Conservation (phyloP, 176 grass and related monocot species). For the Phoenix roebelenii region DNA sequence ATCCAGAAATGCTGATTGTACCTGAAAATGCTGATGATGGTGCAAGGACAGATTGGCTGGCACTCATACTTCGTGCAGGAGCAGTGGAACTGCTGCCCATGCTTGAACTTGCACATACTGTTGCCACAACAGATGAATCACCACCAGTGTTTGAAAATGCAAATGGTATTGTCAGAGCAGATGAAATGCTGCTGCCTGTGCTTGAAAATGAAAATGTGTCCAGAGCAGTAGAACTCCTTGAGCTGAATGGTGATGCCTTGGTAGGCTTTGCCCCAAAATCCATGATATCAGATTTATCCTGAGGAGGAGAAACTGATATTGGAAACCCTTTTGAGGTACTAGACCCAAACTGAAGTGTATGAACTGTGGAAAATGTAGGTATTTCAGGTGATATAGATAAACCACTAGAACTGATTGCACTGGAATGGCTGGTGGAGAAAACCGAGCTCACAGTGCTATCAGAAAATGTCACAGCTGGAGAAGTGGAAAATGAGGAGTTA, state of each 20-base stretch:
- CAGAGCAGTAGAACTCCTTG: conserved; percentile 18
- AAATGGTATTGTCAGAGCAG: not conserved
- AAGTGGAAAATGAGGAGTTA: conserved; percentile 12
- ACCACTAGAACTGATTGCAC: conserved; percentile 18
- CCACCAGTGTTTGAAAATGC: not conserved
- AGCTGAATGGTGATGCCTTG: conserved; percentile 3
- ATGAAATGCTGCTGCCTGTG: conserved; percentile 21
- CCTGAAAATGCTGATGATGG: conserved; percentile 27
- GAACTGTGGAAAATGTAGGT: conserved; percentile 15
- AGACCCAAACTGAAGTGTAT: conserved; percentile 27
- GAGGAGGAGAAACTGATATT: not conserved
- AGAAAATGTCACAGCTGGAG: conserved; percentile 8
- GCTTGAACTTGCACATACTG: conserved; percentile 11
- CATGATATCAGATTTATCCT: conserved; percentile 21
- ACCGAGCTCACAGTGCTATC: conserved; percentile 14
- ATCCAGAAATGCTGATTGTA: conserved; percentile 27
- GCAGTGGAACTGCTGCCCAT: conserved; percentile 20
- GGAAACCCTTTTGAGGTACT: conserved; percentile 5
- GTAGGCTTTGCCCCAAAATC: not conserved
- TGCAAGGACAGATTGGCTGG: conserved; percentile 23
- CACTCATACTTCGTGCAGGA: not conserved
- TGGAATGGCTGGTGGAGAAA: conserved; percentile 5
- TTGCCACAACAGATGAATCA: not conserved
- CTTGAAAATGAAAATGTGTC: conserved; percentile 19
- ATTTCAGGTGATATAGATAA: conserved; percentile 12